phyloP scores from a whole-genome alignment of 768 basidiomycete species.

The Termitomyces heimii region DNA sequence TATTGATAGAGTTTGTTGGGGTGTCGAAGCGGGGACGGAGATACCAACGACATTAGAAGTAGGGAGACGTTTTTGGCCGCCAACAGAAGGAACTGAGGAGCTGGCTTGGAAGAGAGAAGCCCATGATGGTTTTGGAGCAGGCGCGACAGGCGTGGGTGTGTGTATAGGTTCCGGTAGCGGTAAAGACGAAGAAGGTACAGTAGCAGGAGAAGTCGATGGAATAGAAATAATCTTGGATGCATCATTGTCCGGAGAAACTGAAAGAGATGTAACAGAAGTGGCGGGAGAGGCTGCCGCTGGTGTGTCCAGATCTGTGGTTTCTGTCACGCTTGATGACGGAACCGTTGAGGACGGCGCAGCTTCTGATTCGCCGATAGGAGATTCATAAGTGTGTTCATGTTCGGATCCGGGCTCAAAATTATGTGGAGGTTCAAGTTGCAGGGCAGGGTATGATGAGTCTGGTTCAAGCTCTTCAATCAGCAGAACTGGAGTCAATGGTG shows the following conservation, averaged over 20 bases:
- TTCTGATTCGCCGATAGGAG: not conserved
- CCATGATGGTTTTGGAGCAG: conserved; percentile 64
- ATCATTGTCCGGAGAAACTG: conserved; percentile 32
- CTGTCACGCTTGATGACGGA: conserved; percentile 44
- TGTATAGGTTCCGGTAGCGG: conserved; percentile 1
- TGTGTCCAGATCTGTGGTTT: conserved; percentile 44
- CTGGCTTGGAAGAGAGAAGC: conserved; percentile 60
- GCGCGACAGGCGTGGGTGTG: conserved; percentile 16
- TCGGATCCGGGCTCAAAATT: not conserved
- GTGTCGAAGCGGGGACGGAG: conserved; percentile 54
- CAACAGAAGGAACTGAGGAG: conserved; percentile 27
- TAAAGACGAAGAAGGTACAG: conserved; percentile 2
- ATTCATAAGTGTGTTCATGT: not conserved
- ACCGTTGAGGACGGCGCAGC: conserved; percentile 25
- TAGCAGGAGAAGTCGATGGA: not conserved
- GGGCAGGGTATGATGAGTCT: not conserved
- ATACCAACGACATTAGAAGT: conserved; percentile 69
- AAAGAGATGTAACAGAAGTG: conserved; percentile 43
- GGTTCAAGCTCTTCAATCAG: conserved; percentile 12
- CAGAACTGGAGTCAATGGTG: conserved; percentile 34
- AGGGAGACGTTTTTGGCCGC: conserved; percentile 45
- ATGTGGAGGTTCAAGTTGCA: not conserved
- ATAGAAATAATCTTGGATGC: conserved; percentile 2
- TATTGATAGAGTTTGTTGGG: conserved; percentile 15
- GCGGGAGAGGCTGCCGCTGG: conserved; percentile 51